These are phyloP conservation scores for Solanum dulcamara DNA, from an alignment of 257 asterid genomes.

Conservation along the genomic window DNA sequence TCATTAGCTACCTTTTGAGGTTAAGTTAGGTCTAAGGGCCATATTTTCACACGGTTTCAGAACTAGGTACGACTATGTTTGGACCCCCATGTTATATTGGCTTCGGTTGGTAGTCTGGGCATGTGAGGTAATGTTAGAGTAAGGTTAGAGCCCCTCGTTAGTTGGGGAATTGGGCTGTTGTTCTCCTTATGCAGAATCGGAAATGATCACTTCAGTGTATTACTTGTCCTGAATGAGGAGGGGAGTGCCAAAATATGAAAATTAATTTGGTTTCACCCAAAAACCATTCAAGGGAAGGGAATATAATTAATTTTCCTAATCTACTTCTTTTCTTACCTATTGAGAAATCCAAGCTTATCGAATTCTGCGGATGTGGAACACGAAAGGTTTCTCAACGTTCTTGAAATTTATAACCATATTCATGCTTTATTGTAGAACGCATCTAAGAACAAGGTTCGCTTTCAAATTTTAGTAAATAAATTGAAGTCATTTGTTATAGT, in stretches of 20 bases:
- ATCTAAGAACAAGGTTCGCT: neutral
- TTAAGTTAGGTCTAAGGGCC: no score
- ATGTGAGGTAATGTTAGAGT: no score
- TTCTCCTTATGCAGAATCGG: neutral
- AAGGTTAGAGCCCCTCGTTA: no score
- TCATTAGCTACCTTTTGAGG: neutral
- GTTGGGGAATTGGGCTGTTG: neutral
- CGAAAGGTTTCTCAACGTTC: neutral
- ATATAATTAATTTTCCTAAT: no score
- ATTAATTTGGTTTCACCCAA: no score
- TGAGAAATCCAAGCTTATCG: neutral
- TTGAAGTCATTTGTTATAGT: neutral
- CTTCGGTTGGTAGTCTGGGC: no score
- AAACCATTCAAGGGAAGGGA: no score
- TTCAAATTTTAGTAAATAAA: neutral
- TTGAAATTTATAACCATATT: neutral
- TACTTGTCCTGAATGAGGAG: no score
- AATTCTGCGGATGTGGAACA: neutral
- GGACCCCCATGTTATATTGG: no score
- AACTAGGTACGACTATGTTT: neutral
- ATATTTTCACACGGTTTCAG: neutral
- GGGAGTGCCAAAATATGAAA: no score
- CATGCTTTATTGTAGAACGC: neutral
- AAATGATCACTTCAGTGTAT: no score
- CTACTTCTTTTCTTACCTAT: neutral